These are phyloP conservation scores for Coniophora puteana DNA, from an alignment of 1,284 basidiomycete species.

Conservation along the genomic window DNA sequence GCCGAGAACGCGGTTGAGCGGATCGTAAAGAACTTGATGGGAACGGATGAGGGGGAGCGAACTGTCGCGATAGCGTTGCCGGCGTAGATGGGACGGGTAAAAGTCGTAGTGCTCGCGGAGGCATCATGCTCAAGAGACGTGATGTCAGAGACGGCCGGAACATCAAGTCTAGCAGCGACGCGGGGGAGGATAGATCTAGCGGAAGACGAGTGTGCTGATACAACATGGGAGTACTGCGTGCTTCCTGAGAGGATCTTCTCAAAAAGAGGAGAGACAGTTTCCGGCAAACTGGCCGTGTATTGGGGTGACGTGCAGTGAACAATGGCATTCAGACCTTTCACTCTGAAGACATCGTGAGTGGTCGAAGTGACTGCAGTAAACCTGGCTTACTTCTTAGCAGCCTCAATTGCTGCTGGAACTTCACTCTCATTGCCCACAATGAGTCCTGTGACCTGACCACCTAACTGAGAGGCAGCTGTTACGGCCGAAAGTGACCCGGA, in stretches of 20 bases:
- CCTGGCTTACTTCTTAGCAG: conserved; percentile 71
- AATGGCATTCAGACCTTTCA: conserved; percentile 45
- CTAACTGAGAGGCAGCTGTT: conserved; percentile 84
- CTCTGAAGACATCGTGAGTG: conserved; percentile 27
- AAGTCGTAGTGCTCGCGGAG: conserved; percentile 69
- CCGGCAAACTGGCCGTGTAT: conserved; percentile 47
- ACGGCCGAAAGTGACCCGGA: conserved; percentile 86
- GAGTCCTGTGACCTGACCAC: conserved; percentile 86
- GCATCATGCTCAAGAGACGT: conserved; percentile 78
- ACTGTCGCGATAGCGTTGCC: conserved; percentile 97
- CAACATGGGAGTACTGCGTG: conserved; percentile 81
- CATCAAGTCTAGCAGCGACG: conserved; percentile 84
- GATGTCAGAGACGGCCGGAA: conserved; percentile 89
- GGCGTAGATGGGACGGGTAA: conserved; percentile 95
- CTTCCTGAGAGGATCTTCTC: conserved; percentile 46
- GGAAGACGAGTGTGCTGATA: conserved; percentile 59
- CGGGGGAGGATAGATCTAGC: conserved; percentile 75
- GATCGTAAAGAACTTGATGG: conserved; percentile 93
- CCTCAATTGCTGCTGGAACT: conserved; percentile 66
- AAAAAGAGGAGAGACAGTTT: conserved; percentile 50
- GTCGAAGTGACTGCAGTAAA: neutral
- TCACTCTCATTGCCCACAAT: conserved; percentile 76
- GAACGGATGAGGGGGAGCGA: conserved; percentile 68
- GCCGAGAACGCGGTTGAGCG: conserved; percentile 92
- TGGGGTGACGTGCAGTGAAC: conserved; percentile 50